phyloP scores from a whole-genome alignment of 2,329 filamentous ascomycete species.

The Nakataea oryzae region DNA sequence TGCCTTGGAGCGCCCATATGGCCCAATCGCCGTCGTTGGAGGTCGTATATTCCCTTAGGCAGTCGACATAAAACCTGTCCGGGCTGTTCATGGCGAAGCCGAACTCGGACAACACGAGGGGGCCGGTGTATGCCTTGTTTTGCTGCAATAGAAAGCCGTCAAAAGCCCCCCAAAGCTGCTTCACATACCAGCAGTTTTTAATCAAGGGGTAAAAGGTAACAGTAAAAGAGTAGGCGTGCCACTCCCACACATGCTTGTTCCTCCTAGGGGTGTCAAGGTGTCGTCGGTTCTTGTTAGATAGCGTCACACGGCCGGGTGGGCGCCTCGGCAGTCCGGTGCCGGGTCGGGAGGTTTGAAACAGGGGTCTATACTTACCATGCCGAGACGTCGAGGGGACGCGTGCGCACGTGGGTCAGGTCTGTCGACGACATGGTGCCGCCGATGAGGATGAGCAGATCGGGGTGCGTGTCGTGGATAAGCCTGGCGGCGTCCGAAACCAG shows the following conservation, averaged over 20 bases:
- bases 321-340: too few relatives aligned
- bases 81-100: conserved; percentile 36
- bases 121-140: conserved; percentile 34
- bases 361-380: conserved; percentile 21
- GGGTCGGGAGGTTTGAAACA: too few relatives aligned
- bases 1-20: conserved; percentile 47
- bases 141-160: conserved; percentile 43
- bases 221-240: conserved; percentile 47
- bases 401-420: conserved; percentile 35
- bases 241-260: conserved; percentile 49
- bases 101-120: conserved; percentile 49
- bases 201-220: conserved; percentile 31
- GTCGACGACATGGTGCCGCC: conserved; percentile 43
- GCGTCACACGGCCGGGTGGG: not conserved
- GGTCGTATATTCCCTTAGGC: conserved; percentile 40
- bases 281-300: not conserved
- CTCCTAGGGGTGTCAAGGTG: conserved; percentile 2
- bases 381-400: conserved; percentile 28
- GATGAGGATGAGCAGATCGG: conserved; percentile 40
- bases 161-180: conserved; percentile 32
- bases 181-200: conserved; percentile 30
- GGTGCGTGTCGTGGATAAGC: conserved; percentile 39
- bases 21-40: conserved; percentile 49
- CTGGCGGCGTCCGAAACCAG: conserved; percentile 35
- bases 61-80: conserved; percentile 38